These are phyloP conservation scores for Acanthamoeba healyi DNA, from an alignment of 208 protist genomes.

Conservation along the genomic window DNA sequence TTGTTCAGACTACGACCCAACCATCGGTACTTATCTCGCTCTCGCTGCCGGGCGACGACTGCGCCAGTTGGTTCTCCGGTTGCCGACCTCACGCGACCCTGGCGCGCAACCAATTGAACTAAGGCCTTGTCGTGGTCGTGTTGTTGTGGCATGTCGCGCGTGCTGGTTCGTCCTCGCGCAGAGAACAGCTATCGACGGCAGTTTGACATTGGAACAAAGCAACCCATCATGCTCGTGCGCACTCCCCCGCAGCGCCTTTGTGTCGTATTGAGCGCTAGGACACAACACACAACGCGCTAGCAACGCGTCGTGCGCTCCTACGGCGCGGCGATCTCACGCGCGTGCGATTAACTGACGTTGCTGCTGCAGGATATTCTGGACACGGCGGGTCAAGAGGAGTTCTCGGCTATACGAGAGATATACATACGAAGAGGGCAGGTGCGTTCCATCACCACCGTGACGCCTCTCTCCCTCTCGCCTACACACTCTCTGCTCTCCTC, in stretches of 20 bases:
- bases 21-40: background rate
- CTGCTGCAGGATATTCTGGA: slow-evolving; percentile 79
- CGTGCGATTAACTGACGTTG: too few relatives aligned
- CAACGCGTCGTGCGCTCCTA: too few relatives aligned
- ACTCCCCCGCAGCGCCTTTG: background rate
- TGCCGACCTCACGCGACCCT: too few relatives aligned
- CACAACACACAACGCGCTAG: too few relatives aligned
- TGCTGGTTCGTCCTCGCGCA: background rate
- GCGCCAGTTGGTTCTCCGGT: too few relatives aligned
- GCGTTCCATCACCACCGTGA: background rate
- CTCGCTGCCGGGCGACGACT: too few relatives aligned
- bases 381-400: slow-evolving; percentile 85
- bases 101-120: too few relatives aligned
- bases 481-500: too few relatives aligned
- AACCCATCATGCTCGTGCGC: slow-evolving; percentile 20
- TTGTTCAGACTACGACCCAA: background rate
- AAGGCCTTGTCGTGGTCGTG: too few relatives aligned
- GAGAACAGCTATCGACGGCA: slow-evolving; percentile 23
- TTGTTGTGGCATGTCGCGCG: background rate
- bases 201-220: slow-evolving; percentile 29
- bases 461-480: too few relatives aligned
- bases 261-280: too few relatives aligned
- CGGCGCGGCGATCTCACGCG: too few relatives aligned
- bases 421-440: slow-evolving; percentile 86
- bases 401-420: slow-evolving; percentile 79